Evolutionary conservation across 805 yeast species (phyloP), one percentile per base, ranked within the genome.

Genomic region (Myxozyma mucilagina): DNA sequence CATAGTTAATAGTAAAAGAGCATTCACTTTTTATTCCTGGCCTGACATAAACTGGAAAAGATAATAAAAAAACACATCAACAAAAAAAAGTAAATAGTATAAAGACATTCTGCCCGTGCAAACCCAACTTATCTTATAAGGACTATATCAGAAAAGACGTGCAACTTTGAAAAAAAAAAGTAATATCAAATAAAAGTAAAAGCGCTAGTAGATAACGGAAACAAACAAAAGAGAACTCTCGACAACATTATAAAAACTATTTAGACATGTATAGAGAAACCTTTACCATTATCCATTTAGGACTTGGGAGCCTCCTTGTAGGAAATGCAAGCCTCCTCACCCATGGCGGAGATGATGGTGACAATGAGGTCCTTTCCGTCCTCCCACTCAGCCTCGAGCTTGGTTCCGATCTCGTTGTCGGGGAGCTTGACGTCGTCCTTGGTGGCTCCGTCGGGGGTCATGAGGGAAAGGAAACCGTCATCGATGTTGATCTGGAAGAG

Each of bases 341-440:
- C 96, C 99, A 94, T 94, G 74, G 99, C 96, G 70, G 97, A 81
- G 81, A 94, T 89, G 83, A 94, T 89, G 76, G 99, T 91, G 75
- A 94, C 97, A 76, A 89, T 82, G 78, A 94, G 86, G 78, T 94
- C 99, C 87, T 93, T 94, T 81, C 97, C 98, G 68, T 90, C 97
- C 75, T 94, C 97, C 80, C 90, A 94, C 73, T 91, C 97, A 69
- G 88, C 74, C 83, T 89, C 94, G 78, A 94, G 77, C 80, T 86
- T 84, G 74, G 89, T 94, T 82, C 99, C 99, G 74, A 94, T 82
- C 78, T 94, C 98, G 76, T 97, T 96, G 69, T 94, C 98, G 83
- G 99, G 98, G 70, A 89, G 85, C 84, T 88, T 89, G 80, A 94
- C 98, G 78, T 94, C 99, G 79, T 93, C 99, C 89, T 94, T 94